phyloP scores from a whole-genome alignment of 202 grass and related monocot species.

The Bolboschoenoplectus hybrid region DNA sequence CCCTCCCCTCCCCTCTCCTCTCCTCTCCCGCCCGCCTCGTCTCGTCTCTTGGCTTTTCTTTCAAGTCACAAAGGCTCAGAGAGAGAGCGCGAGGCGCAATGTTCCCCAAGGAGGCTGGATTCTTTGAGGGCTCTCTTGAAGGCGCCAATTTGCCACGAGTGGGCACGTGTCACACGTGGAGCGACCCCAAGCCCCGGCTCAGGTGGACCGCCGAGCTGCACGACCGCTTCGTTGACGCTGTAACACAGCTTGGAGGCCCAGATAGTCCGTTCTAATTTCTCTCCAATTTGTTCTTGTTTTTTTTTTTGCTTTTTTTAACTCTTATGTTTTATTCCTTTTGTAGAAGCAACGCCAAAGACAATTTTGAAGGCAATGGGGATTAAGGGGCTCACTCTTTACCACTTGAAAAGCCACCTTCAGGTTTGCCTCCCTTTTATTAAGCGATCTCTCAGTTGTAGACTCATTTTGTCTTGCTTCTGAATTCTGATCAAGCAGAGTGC shows the following conservation, averaged over 20 bases:
- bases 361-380: conserved; percentile 80
- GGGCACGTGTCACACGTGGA: conserved; percentile 37
- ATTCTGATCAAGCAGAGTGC: background rate
- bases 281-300: background rate
- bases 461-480: background rate
- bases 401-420: conserved; percentile 93
- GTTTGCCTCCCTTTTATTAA: conserved; percentile 39
- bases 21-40: background rate
- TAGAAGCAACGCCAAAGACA: conserved; percentile 82
- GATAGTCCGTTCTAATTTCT: conserved; percentile 53
- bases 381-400: conserved; percentile 75
- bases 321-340: conserved; percentile 30
- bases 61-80: background rate
- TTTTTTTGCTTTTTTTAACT: conserved; percentile 2
- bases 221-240: conserved; percentile 88
- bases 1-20: background rate
- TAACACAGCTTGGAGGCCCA: conserved; percentile 78
- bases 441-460: background rate
- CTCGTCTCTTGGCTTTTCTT: conserved; percentile 3
- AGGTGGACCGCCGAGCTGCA: conserved; percentile 90
- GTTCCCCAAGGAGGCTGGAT: conserved; percentile 29
- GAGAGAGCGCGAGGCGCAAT: conserved; percentile 23
- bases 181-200: conserved; percentile 82
- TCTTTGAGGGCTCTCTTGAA: conserved; percentile 31
- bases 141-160: conserved; percentile 15